Conservation (phyloP, 108 stramenopile species). For the Fragilaria crotonensis region DNA sequence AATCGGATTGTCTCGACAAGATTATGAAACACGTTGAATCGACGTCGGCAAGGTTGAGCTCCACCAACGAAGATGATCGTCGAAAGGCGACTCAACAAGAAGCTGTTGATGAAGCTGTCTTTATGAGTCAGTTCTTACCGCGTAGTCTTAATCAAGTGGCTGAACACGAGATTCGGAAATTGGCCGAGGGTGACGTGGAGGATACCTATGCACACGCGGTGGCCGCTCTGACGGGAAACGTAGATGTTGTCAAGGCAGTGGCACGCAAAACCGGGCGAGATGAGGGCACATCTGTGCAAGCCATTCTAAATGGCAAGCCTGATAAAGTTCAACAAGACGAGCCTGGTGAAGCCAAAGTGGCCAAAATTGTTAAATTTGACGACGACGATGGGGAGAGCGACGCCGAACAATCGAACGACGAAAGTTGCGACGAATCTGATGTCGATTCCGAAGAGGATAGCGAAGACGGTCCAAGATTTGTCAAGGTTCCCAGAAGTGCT, state of each 20-base stretch:
- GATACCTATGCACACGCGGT: slow-evolving; percentile 84
- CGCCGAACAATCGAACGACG: slow-evolving; percentile 13
- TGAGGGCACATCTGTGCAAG: slow-evolving; percentile 5
- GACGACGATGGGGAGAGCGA: slow-evolving; percentile 26
- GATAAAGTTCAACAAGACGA: not conserved
- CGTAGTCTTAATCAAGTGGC: slow-evolving; percentile 84
- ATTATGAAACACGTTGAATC: slow-evolving; percentile 56
- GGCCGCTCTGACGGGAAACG: slow-evolving; percentile 80
- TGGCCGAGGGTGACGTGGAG: slow-evolving; percentile 82
- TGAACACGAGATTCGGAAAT: slow-evolving; percentile 74
- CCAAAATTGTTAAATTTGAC: slow-evolving; percentile 5
- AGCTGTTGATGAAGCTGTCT: slow-evolving; percentile 81
- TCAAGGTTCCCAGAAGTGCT: slow-evolving; percentile 59
- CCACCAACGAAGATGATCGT: slow-evolving; percentile 45
- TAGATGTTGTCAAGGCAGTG: slow-evolving; percentile 58
- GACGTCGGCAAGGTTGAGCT: slow-evolving; percentile 14
- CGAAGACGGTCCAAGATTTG: slow-evolving; percentile 24
- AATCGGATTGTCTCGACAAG: slow-evolving; percentile 44
- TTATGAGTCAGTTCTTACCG: slow-evolving; percentile 87
- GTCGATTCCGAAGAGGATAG: slow-evolving; percentile 23
- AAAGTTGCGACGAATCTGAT: slow-evolving; percentile 11
- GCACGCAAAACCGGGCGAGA: slow-evolving; percentile 32
- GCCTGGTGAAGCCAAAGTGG: not conserved
- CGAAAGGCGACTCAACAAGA: slow-evolving; percentile 59
- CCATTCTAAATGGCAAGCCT: not conserved